Evolutionary conservation across 805 yeast genomes (phyloP).

Genomic region (Starmerella floris): DNA sequence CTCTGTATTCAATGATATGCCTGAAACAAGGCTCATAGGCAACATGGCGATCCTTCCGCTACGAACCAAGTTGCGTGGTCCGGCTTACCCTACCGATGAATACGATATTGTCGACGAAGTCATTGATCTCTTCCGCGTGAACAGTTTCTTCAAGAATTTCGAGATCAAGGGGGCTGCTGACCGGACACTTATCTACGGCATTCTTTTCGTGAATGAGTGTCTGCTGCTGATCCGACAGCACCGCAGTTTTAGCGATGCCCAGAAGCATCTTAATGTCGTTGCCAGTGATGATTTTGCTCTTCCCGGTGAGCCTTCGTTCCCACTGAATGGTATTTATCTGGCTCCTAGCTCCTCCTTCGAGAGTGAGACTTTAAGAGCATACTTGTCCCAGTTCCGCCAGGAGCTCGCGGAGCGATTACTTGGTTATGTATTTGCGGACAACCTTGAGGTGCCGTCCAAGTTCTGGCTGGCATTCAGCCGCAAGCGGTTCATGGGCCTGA

Average conservation of each 20-base stretch:
- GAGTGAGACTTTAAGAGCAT: slow-evolving; percentile 63
- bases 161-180: slow-evolving; percentile 95
- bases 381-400: slow-evolving; percentile 87
- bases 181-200: slow-evolving; percentile 84
- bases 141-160: slow-evolving; percentile 90
- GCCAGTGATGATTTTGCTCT: slow-evolving; percentile 77
- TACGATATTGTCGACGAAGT: slow-evolving; percentile 90
- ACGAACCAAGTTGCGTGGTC: slow-evolving; percentile 76
- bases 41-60: slow-evolving; percentile 78
- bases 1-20: slow-evolving; percentile 21
- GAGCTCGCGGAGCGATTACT: slow-evolving; percentile 75
- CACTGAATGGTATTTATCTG: slow-evolving; percentile 63
- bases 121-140: slow-evolving; percentile 84
- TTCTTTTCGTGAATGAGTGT: slow-evolving; percentile 76
- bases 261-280: slow-evolving; percentile 54
- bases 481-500: slow-evolving; percentile 87
- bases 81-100: slow-evolving; percentile 65
- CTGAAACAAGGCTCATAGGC: slow-evolving; percentile 40
- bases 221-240: slow-evolving; percentile 45
- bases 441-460: slow-evolving; percentile 53
- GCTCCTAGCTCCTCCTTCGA: slow-evolving; percentile 66
- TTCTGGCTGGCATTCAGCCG: slow-evolving; percentile 93
- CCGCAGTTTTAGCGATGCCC: slow-evolving; percentile 33
- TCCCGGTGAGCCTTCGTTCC: slow-evolving; percentile 94
- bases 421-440: slow-evolving; percentile 48